These are phyloP conservation scores for Verticillium alfalfae DNA, from an alignment of 2,329 filamentous ascomycete species.

Conservation along the genomic window DNA sequence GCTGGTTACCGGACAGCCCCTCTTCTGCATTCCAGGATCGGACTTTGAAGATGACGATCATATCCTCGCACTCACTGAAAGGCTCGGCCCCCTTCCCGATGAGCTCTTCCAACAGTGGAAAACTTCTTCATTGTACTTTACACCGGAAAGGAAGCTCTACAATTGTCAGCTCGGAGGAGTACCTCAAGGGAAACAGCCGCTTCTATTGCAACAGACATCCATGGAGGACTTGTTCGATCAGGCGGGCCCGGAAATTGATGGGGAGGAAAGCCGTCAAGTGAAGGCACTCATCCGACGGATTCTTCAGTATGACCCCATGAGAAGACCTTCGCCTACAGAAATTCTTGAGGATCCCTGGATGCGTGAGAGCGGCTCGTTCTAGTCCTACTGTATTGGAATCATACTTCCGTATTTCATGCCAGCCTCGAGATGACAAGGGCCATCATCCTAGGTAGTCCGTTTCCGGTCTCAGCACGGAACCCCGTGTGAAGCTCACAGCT, in stretches of 20 bases:
- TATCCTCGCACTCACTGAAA: constrained; percentile 12
- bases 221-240: constrained; percentile 20
- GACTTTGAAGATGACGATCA: constrained; percentile 16
- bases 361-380: background rate
- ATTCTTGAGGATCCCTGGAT: constrained; percentile 24
- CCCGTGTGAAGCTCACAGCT: too few relatives aligned
- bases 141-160: constrained; percentile 15
- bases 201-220: constrained; percentile 15
- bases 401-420: too few relatives aligned
- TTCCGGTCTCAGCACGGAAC: too few relatives aligned
- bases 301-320: constrained; percentile 22
- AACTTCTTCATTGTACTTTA: constrained; percentile 18
- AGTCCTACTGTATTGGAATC: too few relatives aligned
- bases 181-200: constrained; percentile 11
- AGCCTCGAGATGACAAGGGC: too few relatives aligned
- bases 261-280: constrained; percentile 16
- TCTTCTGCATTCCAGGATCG: constrained; percentile 16
- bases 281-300: constrained; percentile 22
- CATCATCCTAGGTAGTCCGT: too few relatives aligned
- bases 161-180: constrained; percentile 19
- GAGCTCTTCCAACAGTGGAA: constrained; percentile 15
- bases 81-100: constrained; percentile 15
- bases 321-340: constrained; percentile 20
- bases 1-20: constrained; percentile 19
- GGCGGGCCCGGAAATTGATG: constrained; percentile 13